Percentiles rank a stretch among this genome's conserved stretches.
Evolutionary conservation across 768 basidiomycete genomes (phyloP).

Genomic region (Guyanaporus albipodus): DNA sequence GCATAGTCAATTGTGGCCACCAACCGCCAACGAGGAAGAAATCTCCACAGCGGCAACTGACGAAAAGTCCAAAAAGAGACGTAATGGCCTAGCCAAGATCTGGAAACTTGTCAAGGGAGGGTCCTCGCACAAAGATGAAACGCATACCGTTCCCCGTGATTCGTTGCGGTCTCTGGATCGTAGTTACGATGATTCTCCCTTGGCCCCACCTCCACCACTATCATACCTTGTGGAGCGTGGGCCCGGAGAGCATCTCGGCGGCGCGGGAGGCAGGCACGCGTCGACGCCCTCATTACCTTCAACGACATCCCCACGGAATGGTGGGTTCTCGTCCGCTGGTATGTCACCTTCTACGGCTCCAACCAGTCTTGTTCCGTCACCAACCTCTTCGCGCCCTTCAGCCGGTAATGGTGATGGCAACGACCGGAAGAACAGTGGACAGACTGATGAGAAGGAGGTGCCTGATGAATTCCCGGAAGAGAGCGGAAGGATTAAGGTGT

Average conservation of each 20-base stretch:
- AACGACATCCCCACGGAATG: conserved; percentile 51
- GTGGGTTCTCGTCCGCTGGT: conserved; percentile 50
- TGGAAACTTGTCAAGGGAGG: conserved; percentile 73
- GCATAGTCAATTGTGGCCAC: conserved; percentile 53
- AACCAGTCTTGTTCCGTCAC: conserved; percentile 72
- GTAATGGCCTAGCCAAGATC: conserved; percentile 72
- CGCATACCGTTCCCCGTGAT: conserved; percentile 26
- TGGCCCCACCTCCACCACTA: conserved; percentile 88
- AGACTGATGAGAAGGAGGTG: conserved; percentile 43
- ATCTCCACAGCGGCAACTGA: conserved; percentile 26
- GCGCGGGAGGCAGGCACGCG: conserved; percentile 46
- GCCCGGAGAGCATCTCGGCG: conserved; percentile 48
- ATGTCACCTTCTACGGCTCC: conserved; percentile 74
- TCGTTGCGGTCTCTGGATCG: conserved; percentile 38
- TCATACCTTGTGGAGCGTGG: conserved; percentile 74
- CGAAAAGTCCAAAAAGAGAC: conserved; percentile 70
- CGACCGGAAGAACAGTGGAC: conserved; percentile 38
- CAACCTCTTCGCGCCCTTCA: conserved; percentile 65
- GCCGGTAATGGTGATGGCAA: conserved; percentile 53
- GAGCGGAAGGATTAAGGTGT: conserved; percentile 35
- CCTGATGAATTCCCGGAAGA: conserved; percentile 28
- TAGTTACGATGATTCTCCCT: conserved; percentile 65
- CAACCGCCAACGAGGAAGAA: conserved; percentile 35
- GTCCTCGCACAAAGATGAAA: conserved; percentile 40
- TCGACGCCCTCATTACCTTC: conserved; percentile 71